Evolutionary conservation across 495 filamentous ascomycete genomes (phyloP), one percentile per base, ranked within the genome.

Genomic region (Acidomyces sp.): DNA sequence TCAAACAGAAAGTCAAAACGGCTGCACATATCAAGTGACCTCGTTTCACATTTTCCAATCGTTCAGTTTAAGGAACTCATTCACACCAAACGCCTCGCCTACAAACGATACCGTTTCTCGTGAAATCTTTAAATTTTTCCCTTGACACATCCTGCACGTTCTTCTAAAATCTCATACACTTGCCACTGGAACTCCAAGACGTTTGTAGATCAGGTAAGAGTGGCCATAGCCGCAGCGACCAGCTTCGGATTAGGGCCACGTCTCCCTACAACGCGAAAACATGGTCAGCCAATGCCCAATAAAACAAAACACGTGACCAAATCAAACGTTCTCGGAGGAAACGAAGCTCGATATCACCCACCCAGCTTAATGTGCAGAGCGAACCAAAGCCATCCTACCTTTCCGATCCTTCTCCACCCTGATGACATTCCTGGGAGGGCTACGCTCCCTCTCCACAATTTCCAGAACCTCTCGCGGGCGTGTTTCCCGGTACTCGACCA

Each of bases 371-470:
- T 62, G 74, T 59, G 60, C 64, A 67, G 61, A 67, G 35, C 58
- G 48, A 50, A 64, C 58, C 61, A 80, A 70, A 62, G 67, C 71
- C 68, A 82, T 67, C 78, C 69, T 85, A 92, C 86, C 82, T 80
- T 72, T 84, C 62, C 77, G 77, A 56, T 93, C 82, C 66, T 76
- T 80, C 62, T 80, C 77, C 48, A 90, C 65, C 51, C 83, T 71
- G 16, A 79, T 52, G 10, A 74, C 57, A 37, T 74, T 67, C 18
- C 46, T 24, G 19, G 42, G 29, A 26, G 41, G 70, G 62, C 41
- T 52, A 48, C 26, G 64, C 69, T 13, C 73, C 62, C 63, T 35
- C 74, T 61, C 52, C 65, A 74, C 64, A 52, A 66, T 55, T 57
- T 77, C 66, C 54, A 73, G 15, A 49, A 46, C 42, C 49, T 58